phyloP scores from a whole-genome alignment of 192 early-diverging fungal genomes.

The Backusella sp. region DNA sequence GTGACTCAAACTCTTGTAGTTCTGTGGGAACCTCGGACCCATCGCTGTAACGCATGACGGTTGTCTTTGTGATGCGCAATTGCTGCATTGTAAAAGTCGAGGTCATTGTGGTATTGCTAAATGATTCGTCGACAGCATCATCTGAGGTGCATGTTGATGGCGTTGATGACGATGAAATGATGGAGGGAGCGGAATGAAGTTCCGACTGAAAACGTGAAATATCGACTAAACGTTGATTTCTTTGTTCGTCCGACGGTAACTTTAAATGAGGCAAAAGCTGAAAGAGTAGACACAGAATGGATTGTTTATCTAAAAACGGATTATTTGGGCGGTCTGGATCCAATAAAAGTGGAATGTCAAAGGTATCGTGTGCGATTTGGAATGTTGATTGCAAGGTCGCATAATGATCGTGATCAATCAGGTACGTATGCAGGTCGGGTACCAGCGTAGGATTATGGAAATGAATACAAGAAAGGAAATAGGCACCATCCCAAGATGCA shows the following conservation, averaged over 20 bases:
- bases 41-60: background rate
- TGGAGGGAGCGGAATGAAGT: background rate
- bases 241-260: background rate
- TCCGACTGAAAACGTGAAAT: slow-evolving; percentile 4
- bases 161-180: background rate
- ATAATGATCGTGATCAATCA: background rate
- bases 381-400: background rate
- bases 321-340: background rate
- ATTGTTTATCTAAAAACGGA: background rate
- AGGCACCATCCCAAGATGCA: slow-evolving; percentile 10
- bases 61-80: slow-evolving; percentile 20
- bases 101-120: slow-evolving; percentile 11
- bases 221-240: background rate
- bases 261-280: slow-evolving; percentile 2
- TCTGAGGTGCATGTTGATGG: background rate
- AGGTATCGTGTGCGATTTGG: background rate
- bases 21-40: slow-evolving; percentile 8
- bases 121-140: background rate
- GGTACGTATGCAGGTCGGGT: background rate
- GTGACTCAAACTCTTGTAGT: slow-evolving; percentile 16
- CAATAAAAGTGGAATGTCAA: slow-evolving; percentile 10
- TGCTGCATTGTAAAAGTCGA: slow-evolving; percentile 21
- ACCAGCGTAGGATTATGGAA: slow-evolving; percentile 22
- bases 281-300: background rate
- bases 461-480: slow-evolving; percentile 14